These are phyloP conservation scores for Beta vulgaris DNA, from an alignment of 148 eudicot species.

Conservation along the genomic window DNA sequence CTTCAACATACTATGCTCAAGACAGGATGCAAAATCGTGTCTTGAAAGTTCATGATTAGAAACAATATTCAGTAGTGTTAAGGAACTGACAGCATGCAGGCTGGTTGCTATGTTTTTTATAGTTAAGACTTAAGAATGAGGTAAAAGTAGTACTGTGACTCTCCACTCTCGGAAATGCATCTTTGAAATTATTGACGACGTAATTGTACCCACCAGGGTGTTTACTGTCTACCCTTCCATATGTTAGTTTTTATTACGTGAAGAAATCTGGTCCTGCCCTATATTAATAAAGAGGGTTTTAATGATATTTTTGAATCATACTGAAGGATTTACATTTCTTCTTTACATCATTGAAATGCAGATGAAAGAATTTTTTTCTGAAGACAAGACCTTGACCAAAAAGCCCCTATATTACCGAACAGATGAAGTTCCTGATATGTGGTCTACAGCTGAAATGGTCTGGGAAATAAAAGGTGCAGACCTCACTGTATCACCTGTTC, in stretches of 20 bases:
- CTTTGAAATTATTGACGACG: not conserved
- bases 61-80: too few relatives aligned
- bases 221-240: not conserved
- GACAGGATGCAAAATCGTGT: too few relatives aligned
- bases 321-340: not conserved
- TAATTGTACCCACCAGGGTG: too few relatives aligned
- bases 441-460: slow-evolving; percentile 84
- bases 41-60: too few relatives aligned
- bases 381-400: slow-evolving; percentile 59
- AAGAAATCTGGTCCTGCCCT: not conserved
- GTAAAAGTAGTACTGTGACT: not conserved
- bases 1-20: too few relatives aligned
- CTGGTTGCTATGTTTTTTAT: not conserved
- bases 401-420: slow-evolving; percentile 83
- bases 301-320: not conserved
- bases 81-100: too few relatives aligned
- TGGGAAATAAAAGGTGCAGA: slow-evolving; percentile 97
- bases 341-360: slow-evolving; percentile 26
- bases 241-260: too few relatives aligned
- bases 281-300: too few relatives aligned
- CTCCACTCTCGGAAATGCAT: not conserved
- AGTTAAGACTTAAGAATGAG: too few relatives aligned
- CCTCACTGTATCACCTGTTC: slow-evolving; percentile 86
- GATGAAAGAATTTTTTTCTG: slow-evolving; percentile 88
- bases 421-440: slow-evolving; percentile 72